These are phyloP conservation scores for Kodamaea hsintzibuensis DNA, from an alignment of 805 yeast genomes.

Conservation along the genomic window DNA sequence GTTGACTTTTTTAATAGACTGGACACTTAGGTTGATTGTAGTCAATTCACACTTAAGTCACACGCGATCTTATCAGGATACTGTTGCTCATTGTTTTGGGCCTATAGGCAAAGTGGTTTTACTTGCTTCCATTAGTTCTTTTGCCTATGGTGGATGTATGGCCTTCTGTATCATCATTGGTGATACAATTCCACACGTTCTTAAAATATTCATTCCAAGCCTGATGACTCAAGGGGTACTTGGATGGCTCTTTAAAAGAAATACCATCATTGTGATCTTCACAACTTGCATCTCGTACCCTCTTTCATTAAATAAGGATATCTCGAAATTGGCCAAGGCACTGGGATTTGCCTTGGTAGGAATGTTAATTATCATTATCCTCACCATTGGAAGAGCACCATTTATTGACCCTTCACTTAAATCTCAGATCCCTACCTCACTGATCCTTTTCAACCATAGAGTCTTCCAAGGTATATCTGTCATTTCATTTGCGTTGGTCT, in stretches of 20 bases:
- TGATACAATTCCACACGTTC: slow-evolving; percentile 90
- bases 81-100: slow-evolving; percentile 81
- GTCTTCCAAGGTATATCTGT: slow-evolving; percentile 92
- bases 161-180: slow-evolving; percentile 95
- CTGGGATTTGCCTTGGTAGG: slow-evolving; percentile 83
- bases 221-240: slow-evolving; percentile 36
- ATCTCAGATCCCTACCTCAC: slow-evolving; percentile 46
- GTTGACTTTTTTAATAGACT: slow-evolving; percentile 75
- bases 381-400: slow-evolving; percentile 78
- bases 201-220: slow-evolving; percentile 61
- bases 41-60: slow-evolving; percentile 79
- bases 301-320: slow-evolving; percentile 74
- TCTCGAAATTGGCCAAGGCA: slow-evolving; percentile 83
- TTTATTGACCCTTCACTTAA: slow-evolving; percentile 46
- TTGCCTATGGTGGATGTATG: slow-evolving; percentile 93
- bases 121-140: slow-evolving; percentile 75
- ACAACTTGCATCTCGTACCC: slow-evolving; percentile 80
- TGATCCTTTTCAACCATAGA: slow-evolving; percentile 58
- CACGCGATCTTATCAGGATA: slow-evolving; percentile 78
- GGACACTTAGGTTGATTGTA: slow-evolving; percentile 81
- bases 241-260: slow-evolving; percentile 61
- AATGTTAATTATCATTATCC: slow-evolving; percentile 74
- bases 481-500: slow-evolving; percentile 90
- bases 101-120: slow-evolving; percentile 64
- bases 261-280: slow-evolving; percentile 67